phyloP scores from a whole-genome alignment of 1,284 basidiomycete species.

The Tilletiopsis washingtonensis region DNA sequence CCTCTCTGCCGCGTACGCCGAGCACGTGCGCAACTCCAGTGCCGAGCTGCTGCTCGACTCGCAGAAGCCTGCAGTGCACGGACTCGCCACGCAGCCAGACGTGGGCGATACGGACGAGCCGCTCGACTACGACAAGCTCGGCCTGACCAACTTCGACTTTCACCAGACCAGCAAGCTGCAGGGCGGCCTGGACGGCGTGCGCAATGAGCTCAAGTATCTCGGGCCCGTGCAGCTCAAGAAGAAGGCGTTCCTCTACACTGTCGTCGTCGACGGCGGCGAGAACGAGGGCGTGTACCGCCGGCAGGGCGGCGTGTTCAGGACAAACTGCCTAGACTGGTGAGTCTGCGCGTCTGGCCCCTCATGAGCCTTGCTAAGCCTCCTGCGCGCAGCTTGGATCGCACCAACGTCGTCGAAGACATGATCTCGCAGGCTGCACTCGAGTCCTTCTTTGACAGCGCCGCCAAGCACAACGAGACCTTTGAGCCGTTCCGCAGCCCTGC shows the following conservation, averaged over 20 bases:
- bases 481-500: constrained; percentile 12
- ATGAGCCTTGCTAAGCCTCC: not conserved
- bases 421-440: constrained; percentile 38
- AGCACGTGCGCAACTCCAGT: constrained; percentile 28
- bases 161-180: constrained; percentile 66
- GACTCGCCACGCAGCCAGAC: constrained; percentile 6
- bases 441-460: constrained; percentile 21
- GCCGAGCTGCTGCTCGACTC: constrained; percentile 11
- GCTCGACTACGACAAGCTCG: constrained; percentile 19
- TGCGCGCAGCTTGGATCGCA: constrained; percentile 70
- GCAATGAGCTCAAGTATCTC: constrained; percentile 62
- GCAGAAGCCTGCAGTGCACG: not conserved
- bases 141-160: constrained; percentile 86
- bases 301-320: constrained; percentile 84
- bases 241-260: constrained; percentile 74
- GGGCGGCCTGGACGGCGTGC: constrained; percentile 81
- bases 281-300: constrained; percentile 8
- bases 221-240: constrained; percentile 51
- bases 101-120: constrained; percentile 7
- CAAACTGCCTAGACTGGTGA: constrained; percentile 92
- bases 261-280: constrained; percentile 50
- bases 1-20: constrained; percentile 67
- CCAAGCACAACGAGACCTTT: constrained; percentile 11
- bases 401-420: constrained; percentile 88
- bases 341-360: constrained; percentile 17